These are phyloP conservation scores for Clarireedia hainanense DNA, from an alignment of 2,329 filamentous ascomycete species.

Conservation along the genomic window DNA sequence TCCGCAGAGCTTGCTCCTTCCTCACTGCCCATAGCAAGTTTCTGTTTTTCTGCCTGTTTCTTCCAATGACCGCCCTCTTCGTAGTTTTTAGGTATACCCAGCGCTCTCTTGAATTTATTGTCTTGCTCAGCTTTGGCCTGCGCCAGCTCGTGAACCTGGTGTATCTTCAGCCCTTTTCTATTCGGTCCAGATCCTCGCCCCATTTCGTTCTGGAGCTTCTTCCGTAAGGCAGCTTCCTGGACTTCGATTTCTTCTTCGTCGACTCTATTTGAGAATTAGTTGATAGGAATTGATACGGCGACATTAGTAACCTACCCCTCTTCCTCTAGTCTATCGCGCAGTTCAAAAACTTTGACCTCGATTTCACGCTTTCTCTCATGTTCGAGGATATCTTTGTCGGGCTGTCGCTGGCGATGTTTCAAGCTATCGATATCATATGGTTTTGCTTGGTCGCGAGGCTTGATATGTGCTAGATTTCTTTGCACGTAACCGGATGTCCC, in stretches of 20 bases:
- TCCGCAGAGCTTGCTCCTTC: not conserved
- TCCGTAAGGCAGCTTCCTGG: slow-evolving; percentile 57
- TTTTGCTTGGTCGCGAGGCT: slow-evolving; percentile 59
- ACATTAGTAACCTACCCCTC: slow-evolving; percentile 51
- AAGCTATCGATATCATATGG: slow-evolving; percentile 69
- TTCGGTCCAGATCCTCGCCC: slow-evolving; percentile 32
- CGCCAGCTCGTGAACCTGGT: slow-evolving; percentile 94
- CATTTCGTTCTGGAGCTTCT: slow-evolving; percentile 45
- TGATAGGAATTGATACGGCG: not conserved
- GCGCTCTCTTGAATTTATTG: slow-evolving; percentile 74
- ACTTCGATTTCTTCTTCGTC: slow-evolving; percentile 89
- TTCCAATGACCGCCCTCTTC: slow-evolving; percentile 82
- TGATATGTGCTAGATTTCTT: slow-evolving; percentile 84
- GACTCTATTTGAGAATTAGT: slow-evolving; percentile 40
- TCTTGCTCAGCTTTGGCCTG: slow-evolving; percentile 95
- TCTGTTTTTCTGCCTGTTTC: slow-evolving; percentile 51
- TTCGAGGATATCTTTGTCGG: slow-evolving; percentile 86
- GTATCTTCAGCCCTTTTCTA: slow-evolving; percentile 64
- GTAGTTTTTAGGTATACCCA: slow-evolving; percentile 81
- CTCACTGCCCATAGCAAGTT: slow-evolving; percentile 6
- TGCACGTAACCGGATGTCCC: slow-evolving; percentile 97
- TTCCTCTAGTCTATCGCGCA: slow-evolving; percentile 87
- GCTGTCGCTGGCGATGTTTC: slow-evolving; percentile 71
- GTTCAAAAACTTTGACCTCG: slow-evolving; percentile 87
- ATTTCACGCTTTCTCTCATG: slow-evolving; percentile 88